Conservation (phyloP, 495 filamentous ascomycete genomes). For the Penicillium waksmanii region DNA sequence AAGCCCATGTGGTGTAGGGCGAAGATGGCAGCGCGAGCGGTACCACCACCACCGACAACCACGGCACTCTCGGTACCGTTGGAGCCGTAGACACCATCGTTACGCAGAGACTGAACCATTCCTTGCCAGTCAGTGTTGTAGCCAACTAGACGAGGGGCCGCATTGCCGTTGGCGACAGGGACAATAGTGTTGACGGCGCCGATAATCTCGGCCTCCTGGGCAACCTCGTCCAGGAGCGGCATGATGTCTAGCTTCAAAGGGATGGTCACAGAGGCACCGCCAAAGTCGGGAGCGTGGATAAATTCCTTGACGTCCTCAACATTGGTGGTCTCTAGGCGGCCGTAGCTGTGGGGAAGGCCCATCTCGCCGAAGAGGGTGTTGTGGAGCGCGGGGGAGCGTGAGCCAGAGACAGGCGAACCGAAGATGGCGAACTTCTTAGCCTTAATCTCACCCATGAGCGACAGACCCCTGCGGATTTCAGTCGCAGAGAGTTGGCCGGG, state of each 20-base stretch:
- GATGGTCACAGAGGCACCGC: constrained; percentile 93
- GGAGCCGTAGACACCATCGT: constrained; percentile 61
- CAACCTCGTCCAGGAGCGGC: constrained; percentile 76
- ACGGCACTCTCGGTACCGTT: constrained; percentile 44
- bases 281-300: constrained; percentile 75
- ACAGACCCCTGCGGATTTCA: constrained; percentile 80
- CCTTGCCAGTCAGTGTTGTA: constrained; percentile 98
- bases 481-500: constrained; percentile 91
- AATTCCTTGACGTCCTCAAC: constrained; percentile 65
- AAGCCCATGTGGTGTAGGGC: constrained; percentile 83
- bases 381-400: constrained; percentile 85
- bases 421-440: constrained; percentile 82
- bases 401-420: constrained; percentile 78
- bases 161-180: constrained; percentile 40
- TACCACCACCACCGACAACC: constrained; percentile 90
- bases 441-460: constrained; percentile 78
- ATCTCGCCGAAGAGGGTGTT: constrained; percentile 78
- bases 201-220: constrained; percentile 77
- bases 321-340: constrained; percentile 74
- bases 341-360: constrained; percentile 88
- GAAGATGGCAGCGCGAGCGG: constrained; percentile 88
- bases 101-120: constrained; percentile 81
- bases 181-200: constrained; percentile 97
- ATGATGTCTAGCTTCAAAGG: constrained; percentile 92
- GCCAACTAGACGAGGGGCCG: constrained; percentile 65